Conservation (phyloP, 345 rosid species). For the rapeseed (Brassica napus) region DNA sequence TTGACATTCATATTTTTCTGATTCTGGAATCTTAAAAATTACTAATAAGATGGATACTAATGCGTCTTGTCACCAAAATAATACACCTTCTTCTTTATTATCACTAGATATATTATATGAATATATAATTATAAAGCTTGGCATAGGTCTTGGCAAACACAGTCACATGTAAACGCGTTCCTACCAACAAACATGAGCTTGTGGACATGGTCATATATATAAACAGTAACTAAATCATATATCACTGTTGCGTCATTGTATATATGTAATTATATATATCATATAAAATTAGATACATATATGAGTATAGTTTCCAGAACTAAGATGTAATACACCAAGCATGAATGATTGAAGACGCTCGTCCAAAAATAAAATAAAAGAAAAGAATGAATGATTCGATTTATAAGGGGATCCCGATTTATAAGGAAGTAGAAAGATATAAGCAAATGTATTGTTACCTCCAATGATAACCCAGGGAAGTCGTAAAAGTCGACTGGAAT, state of each 20-base stretch:
- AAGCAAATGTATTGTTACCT: slow-evolving; percentile 27
- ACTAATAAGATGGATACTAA: background rate
- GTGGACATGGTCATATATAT: slow-evolving; percentile 25
- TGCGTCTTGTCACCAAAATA: slow-evolving; percentile 9
- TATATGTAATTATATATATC: background rate
- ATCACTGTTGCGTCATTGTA: background rate
- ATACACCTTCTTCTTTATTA: background rate
- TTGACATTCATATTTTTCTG: background rate
- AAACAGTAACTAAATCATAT: background rate
- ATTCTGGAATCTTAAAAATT: background rate
- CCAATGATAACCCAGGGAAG: background rate
- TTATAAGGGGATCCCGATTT: background rate
- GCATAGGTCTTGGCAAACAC: slow-evolving; percentile 24
- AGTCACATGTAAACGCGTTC: slow-evolving; percentile 36
- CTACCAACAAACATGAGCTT: slow-evolving; percentile 38
- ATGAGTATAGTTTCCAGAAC: background rate
- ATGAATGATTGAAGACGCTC: background rate
- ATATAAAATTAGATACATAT: background rate
- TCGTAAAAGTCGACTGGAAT: background rate
- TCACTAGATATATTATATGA: background rate
- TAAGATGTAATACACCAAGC: background rate
- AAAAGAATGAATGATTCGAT: background rate
- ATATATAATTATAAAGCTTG: background rate
- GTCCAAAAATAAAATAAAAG: background rate
- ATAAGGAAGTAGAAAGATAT: background rate